Conservation (phyloP, 805 yeast species). For the Yarrowia divulgata region DNA sequence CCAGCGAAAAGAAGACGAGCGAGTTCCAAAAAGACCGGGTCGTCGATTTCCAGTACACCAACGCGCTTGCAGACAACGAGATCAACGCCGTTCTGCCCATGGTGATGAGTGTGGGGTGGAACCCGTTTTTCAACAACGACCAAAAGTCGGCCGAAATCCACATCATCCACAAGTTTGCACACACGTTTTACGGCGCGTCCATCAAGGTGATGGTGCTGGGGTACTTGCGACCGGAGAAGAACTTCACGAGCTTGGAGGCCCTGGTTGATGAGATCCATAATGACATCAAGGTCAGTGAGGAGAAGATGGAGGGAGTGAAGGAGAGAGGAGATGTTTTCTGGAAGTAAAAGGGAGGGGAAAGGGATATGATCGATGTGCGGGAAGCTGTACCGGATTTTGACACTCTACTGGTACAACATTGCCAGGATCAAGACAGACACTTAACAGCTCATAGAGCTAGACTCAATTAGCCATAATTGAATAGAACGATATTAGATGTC, state of each 20-base stretch:
- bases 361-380: no score
- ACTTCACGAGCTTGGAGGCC: slow-evolving; percentile 84
- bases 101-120: slow-evolving; percentile 97
- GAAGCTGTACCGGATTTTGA: no score
- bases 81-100: slow-evolving; percentile 69
- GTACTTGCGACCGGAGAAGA: slow-evolving; percentile 86
- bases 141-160: slow-evolving; percentile 85
- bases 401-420: no score
- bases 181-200: slow-evolving; percentile 79
- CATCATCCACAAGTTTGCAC: slow-evolving; percentile 71
- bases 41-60: slow-evolving; percentile 70
- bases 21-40: slow-evolving; percentile 42
- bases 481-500: no score
- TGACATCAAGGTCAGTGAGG: slow-evolving; percentile 75
- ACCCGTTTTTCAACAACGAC: slow-evolving; percentile 85
- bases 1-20: slow-evolving; percentile 35
- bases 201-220: slow-evolving; percentile 79
- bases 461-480: no score
- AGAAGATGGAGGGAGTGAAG: slow-evolving; percentile 53
- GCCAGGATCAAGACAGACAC: no score
- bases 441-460: no score
- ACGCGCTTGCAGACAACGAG: slow-evolving; percentile 53
- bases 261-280: slow-evolving; percentile 80
- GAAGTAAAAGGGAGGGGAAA: background rate
- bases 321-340: slow-evolving; percentile 48